Percentiles rank a stretch among this genome's conserved stretches.
Conservation (phyloP, 1,284 basidiomycete genomes). For the Cryptococcus sp. region DNA sequence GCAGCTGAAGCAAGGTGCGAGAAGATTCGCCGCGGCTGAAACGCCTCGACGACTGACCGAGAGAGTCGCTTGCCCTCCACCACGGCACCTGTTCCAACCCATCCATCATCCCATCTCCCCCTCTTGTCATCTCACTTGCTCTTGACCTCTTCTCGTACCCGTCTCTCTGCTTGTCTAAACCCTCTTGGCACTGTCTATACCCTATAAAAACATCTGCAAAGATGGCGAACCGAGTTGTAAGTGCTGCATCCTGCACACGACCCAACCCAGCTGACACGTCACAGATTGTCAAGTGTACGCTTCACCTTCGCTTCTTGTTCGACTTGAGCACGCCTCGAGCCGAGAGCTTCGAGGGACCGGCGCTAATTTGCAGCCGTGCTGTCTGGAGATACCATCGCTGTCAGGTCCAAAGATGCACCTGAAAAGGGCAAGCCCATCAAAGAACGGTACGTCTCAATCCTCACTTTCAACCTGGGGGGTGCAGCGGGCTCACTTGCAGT, state of each 20-base stretch:
- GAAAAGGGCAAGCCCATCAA: slow-evolving; percentile 77
- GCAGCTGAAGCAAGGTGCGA: too few species aligned
- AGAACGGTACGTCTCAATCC: slow-evolving; percentile 59
- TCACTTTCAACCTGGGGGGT: not conserved
- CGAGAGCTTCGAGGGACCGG: too few species aligned
- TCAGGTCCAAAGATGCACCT: slow-evolving; percentile 64
- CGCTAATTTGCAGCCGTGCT: slow-evolving; percentile 59
- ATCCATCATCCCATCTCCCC: too few species aligned
- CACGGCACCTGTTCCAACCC: too few species aligned
- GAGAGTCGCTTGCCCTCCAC: too few species aligned
- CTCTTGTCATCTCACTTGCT: too few species aligned
- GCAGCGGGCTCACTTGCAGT: slow-evolving; percentile 52
- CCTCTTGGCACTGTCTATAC: too few species aligned
- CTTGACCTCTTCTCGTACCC: too few species aligned
- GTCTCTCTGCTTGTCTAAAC: too few species aligned
- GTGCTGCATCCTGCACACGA: slow-evolving; percentile 8
- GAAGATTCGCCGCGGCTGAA: too few species aligned
- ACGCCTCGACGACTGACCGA: too few species aligned
- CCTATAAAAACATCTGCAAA: not conserved
- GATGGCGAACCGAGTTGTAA: slow-evolving; percentile 45
- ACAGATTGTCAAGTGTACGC: slow-evolving; percentile 46
- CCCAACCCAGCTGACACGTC: slow-evolving; percentile 10
- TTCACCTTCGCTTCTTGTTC: not conserved
- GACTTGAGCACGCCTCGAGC: not conserved
- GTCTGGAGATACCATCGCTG: slow-evolving; percentile 79